Percentiles rank a stretch among this genome's conserved stretches.
phyloP scores from a whole-genome alignment of 805 yeast genomes.

The Cyberlindnera nakhonratchasimensis region DNA sequence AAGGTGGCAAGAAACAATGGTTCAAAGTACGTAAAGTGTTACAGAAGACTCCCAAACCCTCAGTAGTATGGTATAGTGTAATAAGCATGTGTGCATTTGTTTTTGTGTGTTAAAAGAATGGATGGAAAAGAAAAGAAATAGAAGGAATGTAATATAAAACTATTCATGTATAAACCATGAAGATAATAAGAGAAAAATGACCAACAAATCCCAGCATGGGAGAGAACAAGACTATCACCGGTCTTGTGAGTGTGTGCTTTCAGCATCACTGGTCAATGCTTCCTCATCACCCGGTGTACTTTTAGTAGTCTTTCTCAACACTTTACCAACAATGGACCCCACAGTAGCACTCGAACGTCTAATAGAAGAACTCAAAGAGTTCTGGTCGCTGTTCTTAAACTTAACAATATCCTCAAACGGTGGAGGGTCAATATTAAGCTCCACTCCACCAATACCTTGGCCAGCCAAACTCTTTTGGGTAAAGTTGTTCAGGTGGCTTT shows the following conservation, averaged over 20 bases:
- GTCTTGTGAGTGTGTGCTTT: slow-evolving; percentile 13
- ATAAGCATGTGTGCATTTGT: no score
- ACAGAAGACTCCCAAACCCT: slow-evolving; percentile 66
- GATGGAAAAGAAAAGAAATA: background rate
- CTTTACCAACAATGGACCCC: slow-evolving; percentile 33
- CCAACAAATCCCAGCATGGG: no score
- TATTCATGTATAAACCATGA: no score
- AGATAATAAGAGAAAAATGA: no score
- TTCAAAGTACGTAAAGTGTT: slow-evolving; percentile 84
- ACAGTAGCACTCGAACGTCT: slow-evolving; percentile 44
- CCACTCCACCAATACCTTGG: slow-evolving; percentile 15
- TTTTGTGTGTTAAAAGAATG: no score
- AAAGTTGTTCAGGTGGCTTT: slow-evolving; percentile 21
- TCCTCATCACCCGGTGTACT: slow-evolving; percentile 27
- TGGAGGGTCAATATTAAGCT: slow-evolving; percentile 35
- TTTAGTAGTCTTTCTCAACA: slow-evolving; percentile 26
- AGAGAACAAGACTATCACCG: background rate
- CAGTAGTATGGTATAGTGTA: no score
- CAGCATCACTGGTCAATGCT: slow-evolving; percentile 26
- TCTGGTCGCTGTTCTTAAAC: slow-evolving; percentile 30
- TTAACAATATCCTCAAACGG: slow-evolving; percentile 34
- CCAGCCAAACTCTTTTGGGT: slow-evolving; percentile 8
- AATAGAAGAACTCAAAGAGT: slow-evolving; percentile 32
- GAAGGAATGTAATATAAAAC: background rate
- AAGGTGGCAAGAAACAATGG: slow-evolving; percentile 92